Percentiles rank a stretch among this genome's conserved stretches.
phyloP scores from a whole-genome alignment of 805 yeast genomes.

The Wickerhamomyces canadensis region DNA sequence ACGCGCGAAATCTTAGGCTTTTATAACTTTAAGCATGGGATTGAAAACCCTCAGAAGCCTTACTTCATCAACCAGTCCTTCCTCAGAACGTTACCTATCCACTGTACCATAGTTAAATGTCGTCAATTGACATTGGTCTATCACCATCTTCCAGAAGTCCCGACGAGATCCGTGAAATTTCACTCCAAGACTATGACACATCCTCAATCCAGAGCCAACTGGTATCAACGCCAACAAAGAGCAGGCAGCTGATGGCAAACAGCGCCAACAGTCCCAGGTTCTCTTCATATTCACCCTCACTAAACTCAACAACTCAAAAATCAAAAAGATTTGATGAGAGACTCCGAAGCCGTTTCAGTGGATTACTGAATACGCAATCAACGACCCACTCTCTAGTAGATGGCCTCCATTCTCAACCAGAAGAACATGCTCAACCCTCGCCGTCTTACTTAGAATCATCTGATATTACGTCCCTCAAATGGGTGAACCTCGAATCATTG shows the following conservation, averaged over 20 bases:
- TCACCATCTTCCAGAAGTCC: not conserved
- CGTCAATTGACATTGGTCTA: not conserved
- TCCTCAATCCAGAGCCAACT: not conserved
- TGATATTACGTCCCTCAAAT: slow-evolving; percentile 19
- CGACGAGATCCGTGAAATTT: not conserved
- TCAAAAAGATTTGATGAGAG: slow-evolving; percentile 18
- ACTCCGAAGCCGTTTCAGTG: slow-evolving; percentile 14
- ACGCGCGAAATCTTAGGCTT: too few relatives aligned
- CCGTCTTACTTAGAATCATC: too few relatives aligned
- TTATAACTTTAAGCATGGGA: too few relatives aligned
- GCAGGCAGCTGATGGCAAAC: not conserved
- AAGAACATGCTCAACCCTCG: too few relatives aligned
- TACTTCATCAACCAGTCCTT: too few relatives aligned
- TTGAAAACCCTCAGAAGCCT: too few relatives aligned
- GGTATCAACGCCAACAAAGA: not conserved
- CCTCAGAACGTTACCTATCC: too few relatives aligned
- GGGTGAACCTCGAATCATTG: slow-evolving; percentile 37
- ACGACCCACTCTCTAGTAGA: not conserved
- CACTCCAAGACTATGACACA: not conserved
- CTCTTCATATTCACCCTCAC: slow-evolving; percentile 10
- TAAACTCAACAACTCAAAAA: slow-evolving; percentile 7
- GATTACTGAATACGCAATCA: slow-evolving; percentile 1
- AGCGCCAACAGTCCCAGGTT: slow-evolving; percentile 8
- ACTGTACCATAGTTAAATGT: too few relatives aligned
- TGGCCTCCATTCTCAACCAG: slow-evolving; percentile 1